Percentiles rank a stretch among this genome's conserved stretches.
phyloP scores from a whole-genome alignment of 192 early-diverging fungal genomes.

The Coemansia sp. region DNA sequence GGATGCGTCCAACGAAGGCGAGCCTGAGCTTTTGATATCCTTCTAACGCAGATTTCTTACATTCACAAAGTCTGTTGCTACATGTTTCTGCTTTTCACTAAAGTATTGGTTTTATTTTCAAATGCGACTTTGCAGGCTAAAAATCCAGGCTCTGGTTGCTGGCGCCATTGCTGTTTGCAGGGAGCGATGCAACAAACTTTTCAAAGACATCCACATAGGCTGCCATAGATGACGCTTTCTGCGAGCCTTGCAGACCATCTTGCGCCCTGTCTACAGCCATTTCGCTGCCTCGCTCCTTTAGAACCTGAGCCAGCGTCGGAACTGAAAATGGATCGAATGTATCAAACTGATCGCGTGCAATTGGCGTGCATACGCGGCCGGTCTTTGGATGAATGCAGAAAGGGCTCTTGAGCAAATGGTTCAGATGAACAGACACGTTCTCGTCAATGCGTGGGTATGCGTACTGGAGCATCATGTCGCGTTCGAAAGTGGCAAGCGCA shows the following conservation, averaged over 20 bases:
- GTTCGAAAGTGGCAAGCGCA: conserved; percentile 43
- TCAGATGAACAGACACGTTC: conserved; percentile 86
- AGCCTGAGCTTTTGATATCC: conserved; percentile 55
- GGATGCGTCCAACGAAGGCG: conserved; percentile 36
- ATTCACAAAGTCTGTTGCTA: not conserved
- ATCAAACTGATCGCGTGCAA: conserved; percentile 72
- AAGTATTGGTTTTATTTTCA: too few species aligned
- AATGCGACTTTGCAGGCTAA: conserved; percentile 6
- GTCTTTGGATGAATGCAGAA: conserved; percentile 98
- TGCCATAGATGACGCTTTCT: conserved; percentile 59
- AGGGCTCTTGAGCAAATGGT: conserved; percentile 96
- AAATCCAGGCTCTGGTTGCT: conserved; percentile 42
- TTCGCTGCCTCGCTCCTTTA: conserved; percentile 60
- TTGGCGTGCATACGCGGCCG: conserved; percentile 95
- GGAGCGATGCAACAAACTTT: conserved; percentile 60
- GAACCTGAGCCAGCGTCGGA: conserved; percentile 72
- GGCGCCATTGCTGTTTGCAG: conserved; percentile 4
- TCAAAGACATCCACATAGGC: conserved; percentile 68
- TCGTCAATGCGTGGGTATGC: conserved; percentile 92
- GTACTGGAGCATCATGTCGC: conserved; percentile 88
- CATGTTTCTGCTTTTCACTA: too few species aligned
- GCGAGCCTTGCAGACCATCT: not conserved
- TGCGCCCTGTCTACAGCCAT: conserved; percentile 11
- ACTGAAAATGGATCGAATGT: conserved; percentile 80
- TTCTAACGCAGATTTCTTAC: conserved; percentile 15